Evolutionary conservation across 2,329 filamentous ascomycete genomes (phyloP).

Genomic region (Cladosporium sp.): DNA sequence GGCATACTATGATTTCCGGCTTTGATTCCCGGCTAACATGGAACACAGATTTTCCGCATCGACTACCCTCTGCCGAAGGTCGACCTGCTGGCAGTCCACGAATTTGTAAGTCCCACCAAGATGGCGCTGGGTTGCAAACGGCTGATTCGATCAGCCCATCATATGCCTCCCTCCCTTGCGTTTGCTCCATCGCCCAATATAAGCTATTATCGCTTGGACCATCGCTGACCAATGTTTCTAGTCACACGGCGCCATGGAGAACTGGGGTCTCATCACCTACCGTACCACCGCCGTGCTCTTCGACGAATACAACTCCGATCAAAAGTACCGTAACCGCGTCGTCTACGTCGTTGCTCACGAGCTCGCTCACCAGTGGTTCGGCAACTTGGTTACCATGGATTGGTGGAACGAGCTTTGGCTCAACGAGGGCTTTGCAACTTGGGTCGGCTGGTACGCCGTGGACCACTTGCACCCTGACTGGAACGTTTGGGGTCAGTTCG

Average conservation of each 20-base stretch:
- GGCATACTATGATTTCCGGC: not conserved
- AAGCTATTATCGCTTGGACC: not conserved
- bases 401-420: slow-evolving; percentile 78
- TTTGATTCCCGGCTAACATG: not conserved
- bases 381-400: slow-evolving; percentile 93
- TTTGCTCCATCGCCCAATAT: not conserved
- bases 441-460: slow-evolving; percentile 93
- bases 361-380: slow-evolving; percentile 84
- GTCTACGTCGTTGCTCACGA: slow-evolving; percentile 99
- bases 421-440: slow-evolving; percentile 95
- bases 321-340: slow-evolving; percentile 85
- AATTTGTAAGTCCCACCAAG: slow-evolving; percentile 63
- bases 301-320: slow-evolving; percentile 86
- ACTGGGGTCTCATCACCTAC: slow-evolving; percentile 96
- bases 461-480: slow-evolving; percentile 93
- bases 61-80: slow-evolving; percentile 93
- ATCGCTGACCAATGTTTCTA: slow-evolving; percentile 42
- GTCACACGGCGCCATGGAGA: slow-evolving; percentile 81
- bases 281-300: slow-evolving; percentile 89
- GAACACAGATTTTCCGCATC: slow-evolving; percentile 67
- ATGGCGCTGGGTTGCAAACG: not conserved
- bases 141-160: slow-evolving; percentile 35
- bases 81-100: slow-evolving; percentile 85
- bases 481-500: slow-evolving; percentile 97
- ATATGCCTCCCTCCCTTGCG: slow-evolving; percentile 33